Evolutionary conservation across 495 filamentous ascomycete genomes (phyloP), one percentile per base, ranked within the genome.

Genomic region (Annulohypoxylon stygium): DNA sequence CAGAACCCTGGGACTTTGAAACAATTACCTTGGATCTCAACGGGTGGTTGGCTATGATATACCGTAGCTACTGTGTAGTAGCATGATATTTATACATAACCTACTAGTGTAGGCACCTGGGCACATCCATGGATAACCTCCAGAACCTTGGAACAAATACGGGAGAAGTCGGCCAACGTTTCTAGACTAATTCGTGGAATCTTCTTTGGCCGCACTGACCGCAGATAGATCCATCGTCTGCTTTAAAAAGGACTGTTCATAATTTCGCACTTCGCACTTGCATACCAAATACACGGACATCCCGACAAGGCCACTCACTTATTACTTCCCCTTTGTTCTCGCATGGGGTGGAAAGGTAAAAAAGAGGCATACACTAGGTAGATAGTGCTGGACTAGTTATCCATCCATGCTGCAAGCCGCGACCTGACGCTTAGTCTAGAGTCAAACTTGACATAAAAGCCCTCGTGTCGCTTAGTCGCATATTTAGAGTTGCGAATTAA

Each of bases 401-500:
- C 33, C 33, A 41, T 59, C n/a, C 20, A 23, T 23, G 20, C 20
- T 36, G 39, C n/a, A 18, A 47, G 30, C 47, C 36, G 14, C 47
- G 30, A 6, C 61, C 39, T 51, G 33, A 41, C 20, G 36, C 23
- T 25, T 57, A 54, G 25, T 20, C 4, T 14, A 23, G 65, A 70
- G 51, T 57, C 51, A 58, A 67, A 54, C 14, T 33, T 16, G 54
- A 26, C 34, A n/a, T 39, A 51, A 61, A 47, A 43, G 48, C 41
- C 41, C 51, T 54, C 25, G 30, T 20, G 54, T 25, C 20, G 43
- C 33, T 34, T 10, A 55, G 65, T 18, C 33, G 47, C 39, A n/a
- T 18, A 33, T 54, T 50, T 61, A 62, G 37, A 66, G 37, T 69
- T 69, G 61, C 20, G 54, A 61, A 26, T 61, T 51, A 12, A 12